Base-by-base conservation (phyloP, 306 rosid species). In the Oemleria cerasiformis region DNA sequence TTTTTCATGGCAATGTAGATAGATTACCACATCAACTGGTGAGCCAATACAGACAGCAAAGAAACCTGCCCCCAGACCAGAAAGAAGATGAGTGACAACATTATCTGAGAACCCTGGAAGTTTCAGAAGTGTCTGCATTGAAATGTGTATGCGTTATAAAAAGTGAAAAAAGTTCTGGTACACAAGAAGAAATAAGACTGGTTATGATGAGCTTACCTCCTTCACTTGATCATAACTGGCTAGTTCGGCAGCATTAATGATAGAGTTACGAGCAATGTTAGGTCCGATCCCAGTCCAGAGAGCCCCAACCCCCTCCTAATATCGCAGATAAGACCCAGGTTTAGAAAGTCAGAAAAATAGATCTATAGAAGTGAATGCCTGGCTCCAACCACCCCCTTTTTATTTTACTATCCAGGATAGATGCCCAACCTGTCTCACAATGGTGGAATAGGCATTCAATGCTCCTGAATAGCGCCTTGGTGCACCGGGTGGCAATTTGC, bases 171-270 rank as follows among this genome's bases (percentile, higher is more conserved):
- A 50, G 51, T 68, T 65, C 20, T 25, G 25, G 75, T 63, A 40
- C 16, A 67, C 80, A 84, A 63, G 70, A 63, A 25, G 51, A 51
- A 50, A 25, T 50, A 61, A 40, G 47, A 40, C 21, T 64, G 50
- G 6, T 14, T 7, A 14, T 56, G 63, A 73, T 5, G 41, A 64
- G 25, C 55, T 60, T 42, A 89, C 98, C 90, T 94, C 72, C 79
- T 94, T 94, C 85, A 94, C 98, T 91, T 94, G 95, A 83, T 91
- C 98, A 73, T 91, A 94, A 82, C 97, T 94, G 58, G 98, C 98
- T 70, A 94, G 86, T 76, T 94, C 98, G 54, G 98, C 98, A 68
- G 98, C 98, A 67, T 94, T 94, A 59, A 94, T 94, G 79, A 94
- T 91, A 55, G 91, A 97, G 74, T 94, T 94, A 84, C 98, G 86